phyloP scores from a whole-genome alignment of 179 eudicot species.

The Actinidia chinensis region DNA sequence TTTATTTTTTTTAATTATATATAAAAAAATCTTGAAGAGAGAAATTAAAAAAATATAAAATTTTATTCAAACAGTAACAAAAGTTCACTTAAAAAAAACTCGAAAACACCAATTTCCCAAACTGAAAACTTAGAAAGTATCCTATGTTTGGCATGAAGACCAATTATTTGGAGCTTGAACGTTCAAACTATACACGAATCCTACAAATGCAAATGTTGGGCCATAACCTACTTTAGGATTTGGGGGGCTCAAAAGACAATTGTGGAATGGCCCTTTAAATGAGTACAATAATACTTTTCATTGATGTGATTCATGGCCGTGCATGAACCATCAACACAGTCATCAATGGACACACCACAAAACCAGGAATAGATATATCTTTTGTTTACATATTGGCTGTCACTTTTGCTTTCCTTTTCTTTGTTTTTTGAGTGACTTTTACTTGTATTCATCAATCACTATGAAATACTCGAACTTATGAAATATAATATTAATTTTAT shows the following conservation, averaged over 20 bases:
- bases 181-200: slow-evolving; percentile 30
- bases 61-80: background rate
- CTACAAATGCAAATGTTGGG: slow-evolving; percentile 11
- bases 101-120: background rate
- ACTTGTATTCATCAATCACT: background rate
- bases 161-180: slow-evolving; percentile 40
- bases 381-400: background rate
- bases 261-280: slow-evolving; percentile 3
- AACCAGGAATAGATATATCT: slow-evolving; percentile 18
- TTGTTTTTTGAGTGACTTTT: background rate
- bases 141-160: slow-evolving; percentile 28
- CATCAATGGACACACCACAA: slow-evolving; percentile 23
- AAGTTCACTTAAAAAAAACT: no score
- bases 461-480: no score
- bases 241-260: background rate
- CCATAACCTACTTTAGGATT: slow-evolving; percentile 11
- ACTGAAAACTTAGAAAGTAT: slow-evolving; percentile 5
- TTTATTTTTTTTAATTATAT: no score
- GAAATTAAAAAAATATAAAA: background rate
- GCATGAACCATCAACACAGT: slow-evolving; percentile 22
- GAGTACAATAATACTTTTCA: slow-evolving; percentile 25
- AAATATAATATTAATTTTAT: no score
- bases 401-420: background rate
- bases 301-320: slow-evolving; percentile 34
- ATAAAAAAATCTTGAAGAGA: background rate